Conservation (phyloP, 2,329 filamentous ascomycete genomes). For the Apiospora phragmitis region DNA sequence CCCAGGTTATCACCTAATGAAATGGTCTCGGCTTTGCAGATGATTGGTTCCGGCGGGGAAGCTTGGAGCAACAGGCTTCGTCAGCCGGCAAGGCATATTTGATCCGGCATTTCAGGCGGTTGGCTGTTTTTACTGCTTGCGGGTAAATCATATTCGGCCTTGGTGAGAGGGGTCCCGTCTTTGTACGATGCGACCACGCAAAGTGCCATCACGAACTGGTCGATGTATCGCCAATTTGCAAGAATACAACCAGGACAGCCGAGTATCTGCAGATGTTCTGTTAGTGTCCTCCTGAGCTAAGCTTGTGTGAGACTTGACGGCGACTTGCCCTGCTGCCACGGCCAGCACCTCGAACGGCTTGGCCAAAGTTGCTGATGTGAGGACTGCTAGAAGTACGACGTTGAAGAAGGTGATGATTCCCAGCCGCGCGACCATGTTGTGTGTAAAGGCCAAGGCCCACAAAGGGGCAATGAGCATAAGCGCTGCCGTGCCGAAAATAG, state of each 20-base stretch:
- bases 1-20: background rate
- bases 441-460: slow-evolving; percentile 30
- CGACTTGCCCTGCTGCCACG: slow-evolving; percentile 23
- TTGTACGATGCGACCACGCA: background rate
- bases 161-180: background rate
- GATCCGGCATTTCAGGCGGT: background rate
- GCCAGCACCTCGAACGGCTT: slow-evolving; percentile 24
- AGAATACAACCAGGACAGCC: slow-evolving; percentile 20
- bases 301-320: background rate
- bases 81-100: background rate
- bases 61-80: background rate
- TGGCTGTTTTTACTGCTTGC: background rate
- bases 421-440: slow-evolving; percentile 23
- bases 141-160: background rate
- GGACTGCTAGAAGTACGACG: slow-evolving; percentile 18
- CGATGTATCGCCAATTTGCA: slow-evolving; percentile 15
- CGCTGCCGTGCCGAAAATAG: slow-evolving; percentile 26
- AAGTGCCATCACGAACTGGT: background rate
- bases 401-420: slow-evolving; percentile 33
- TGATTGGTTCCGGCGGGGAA: background rate
- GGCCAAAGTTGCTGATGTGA: slow-evolving; percentile 21
- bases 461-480: slow-evolving; percentile 34
- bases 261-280: slow-evolving; percentile 15
- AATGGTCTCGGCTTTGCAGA: background rate
- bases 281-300: background rate